phyloP scores from a whole-genome alignment of 805 yeast species.

The Saccharomycodes ludwigii region DNA sequence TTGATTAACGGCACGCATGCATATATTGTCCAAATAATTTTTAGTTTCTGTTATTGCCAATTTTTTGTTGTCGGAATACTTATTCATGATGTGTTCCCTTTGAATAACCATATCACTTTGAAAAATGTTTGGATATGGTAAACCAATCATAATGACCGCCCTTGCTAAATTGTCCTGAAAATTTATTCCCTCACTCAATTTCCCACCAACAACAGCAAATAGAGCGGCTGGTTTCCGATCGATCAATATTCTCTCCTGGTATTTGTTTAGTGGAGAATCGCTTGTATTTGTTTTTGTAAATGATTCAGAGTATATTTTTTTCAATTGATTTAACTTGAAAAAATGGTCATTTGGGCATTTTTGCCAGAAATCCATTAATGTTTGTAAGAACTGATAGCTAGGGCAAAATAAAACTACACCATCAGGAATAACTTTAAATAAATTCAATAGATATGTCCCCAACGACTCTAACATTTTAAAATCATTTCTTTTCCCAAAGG shows the following conservation, averaged over 20 bases:
- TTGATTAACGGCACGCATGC: constrained; percentile 87
- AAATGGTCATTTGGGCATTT: constrained; percentile 19
- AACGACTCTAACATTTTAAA: constrained; percentile 32
- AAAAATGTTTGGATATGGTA: constrained; percentile 78
- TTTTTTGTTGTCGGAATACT: constrained; percentile 25
- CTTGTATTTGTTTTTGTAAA: constrained; percentile 30
- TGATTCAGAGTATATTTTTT: constrained; percentile 48
- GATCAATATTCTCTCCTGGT: constrained; percentile 29
- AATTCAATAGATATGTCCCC: constrained; percentile 35
- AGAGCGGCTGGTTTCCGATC: constrained; percentile 47
- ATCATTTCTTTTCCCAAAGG: constrained; percentile 50
- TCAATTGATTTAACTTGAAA: constrained; percentile 25
- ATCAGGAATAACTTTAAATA: constrained; percentile 40
- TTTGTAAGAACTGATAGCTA: constrained; percentile 59
- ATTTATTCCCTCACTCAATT: constrained; percentile 86
- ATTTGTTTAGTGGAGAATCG: constrained; percentile 36
- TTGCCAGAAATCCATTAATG: constrained; percentile 45
- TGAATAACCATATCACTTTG: constrained; percentile 75
- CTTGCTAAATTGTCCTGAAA: constrained; percentile 82
- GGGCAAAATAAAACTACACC: constrained; percentile 82
- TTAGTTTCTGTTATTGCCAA: constrained; percentile 37
- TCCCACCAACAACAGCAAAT: constrained; percentile 85
- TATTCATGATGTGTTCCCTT: constrained; percentile 46
- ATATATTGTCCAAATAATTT: constrained; percentile 65
- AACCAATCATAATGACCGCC: constrained; percentile 73